A percentile compares a stretch with the other conserved stretches of the same genome.
phyloP scores from a whole-genome alignment of 169 alveolate species.

The Eimeria tenella region DNA sequence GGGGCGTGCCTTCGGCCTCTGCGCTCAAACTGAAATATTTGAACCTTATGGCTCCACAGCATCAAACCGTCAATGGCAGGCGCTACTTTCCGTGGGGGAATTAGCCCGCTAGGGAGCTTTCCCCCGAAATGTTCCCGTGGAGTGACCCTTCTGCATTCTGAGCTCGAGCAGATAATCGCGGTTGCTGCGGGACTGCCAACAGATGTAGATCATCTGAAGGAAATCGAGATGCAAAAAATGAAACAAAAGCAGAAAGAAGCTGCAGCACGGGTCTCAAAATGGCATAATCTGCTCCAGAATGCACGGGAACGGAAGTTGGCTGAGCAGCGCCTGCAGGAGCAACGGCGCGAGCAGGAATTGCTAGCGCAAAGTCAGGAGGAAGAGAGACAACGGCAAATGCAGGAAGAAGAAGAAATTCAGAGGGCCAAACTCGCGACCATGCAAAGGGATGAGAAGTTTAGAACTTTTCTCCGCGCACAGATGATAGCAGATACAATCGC shows the following conservation, averaged over 20 bases:
- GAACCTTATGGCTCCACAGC: too few species aligned
- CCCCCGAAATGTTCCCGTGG: background rate
- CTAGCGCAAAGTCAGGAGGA: constrained; percentile 38
- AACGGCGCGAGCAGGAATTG: background rate
- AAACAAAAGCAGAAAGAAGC: constrained; percentile 44
- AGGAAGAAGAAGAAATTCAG: constrained; percentile 2
- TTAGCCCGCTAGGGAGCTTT: constrained; percentile 7
- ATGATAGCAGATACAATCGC: constrained; percentile 63
- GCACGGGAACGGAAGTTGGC: constrained; percentile 14
- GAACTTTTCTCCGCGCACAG: constrained; percentile 43
- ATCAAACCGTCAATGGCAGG: background rate
- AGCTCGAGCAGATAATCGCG: constrained; percentile 30
- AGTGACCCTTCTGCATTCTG: constrained; percentile 59
- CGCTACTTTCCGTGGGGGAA: background rate
- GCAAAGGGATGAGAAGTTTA: constrained; percentile 30
- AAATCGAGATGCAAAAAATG: constrained; percentile 18
- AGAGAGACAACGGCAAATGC: background rate
- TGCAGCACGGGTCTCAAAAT: constrained; percentile 11
- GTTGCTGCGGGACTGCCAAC: constrained; percentile 4
- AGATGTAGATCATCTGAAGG: background rate
- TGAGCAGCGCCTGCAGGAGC: constrained; percentile 1
- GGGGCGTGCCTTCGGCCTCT: too few species aligned
- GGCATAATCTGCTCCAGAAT: constrained; percentile 48
- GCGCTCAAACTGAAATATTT: too few species aligned
- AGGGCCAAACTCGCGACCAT: background rate